Base-by-base conservation (phyloP, 345 rosid genomes). In the Brassica cretica region DNA sequence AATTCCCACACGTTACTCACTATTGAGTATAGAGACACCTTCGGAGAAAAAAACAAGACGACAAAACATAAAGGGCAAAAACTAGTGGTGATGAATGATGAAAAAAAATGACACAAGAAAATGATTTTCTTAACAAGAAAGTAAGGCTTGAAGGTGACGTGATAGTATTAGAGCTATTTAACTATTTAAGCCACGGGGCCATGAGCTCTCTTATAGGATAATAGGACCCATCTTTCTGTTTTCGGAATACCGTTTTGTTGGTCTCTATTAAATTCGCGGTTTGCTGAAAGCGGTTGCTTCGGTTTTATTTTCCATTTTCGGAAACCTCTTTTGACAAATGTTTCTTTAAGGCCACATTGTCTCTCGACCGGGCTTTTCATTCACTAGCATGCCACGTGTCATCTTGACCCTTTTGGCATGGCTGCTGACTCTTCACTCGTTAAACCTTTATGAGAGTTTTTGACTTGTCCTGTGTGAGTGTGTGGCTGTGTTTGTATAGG, bases 401-500 rank as follows among this genome's bases (percentile, higher is more conserved):
- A 14, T 46, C 5, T 14, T 4, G 53, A 46, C 16, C 16, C n/a
- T 46, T 46, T 3, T 46, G 16, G 16, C 16, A 12, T 46, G 53
- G 53, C 53, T 46, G 15, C 16, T 12, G 53, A 46, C 53, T 46
- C 53, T 46, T 64, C 64, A 51, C 70, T 49, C 53, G 53, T 46
- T 51, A 51, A n/a, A n/a, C 56, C 19, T n/a, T 51, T 51, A 15
- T 51, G 19, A 5, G 16, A 7, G 9, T 37, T 46, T 46, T 46
- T 46, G 14, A 41, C 49, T 10, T 25, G 3, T 41, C 11, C 49
- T 11, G 60, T n/a, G 18, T 6, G 56, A 51, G 56, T 51, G 18
- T 44, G 76, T 64, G 76, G 76, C 76, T 73, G 70, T 61, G 68
- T 0, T 39, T 71, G 12, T 56, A 33, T 56, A 58, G 35, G n/a